phyloP scores from a whole-genome alignment of 257 asterid genomes.

The Przewalskia tangutica region DNA sequence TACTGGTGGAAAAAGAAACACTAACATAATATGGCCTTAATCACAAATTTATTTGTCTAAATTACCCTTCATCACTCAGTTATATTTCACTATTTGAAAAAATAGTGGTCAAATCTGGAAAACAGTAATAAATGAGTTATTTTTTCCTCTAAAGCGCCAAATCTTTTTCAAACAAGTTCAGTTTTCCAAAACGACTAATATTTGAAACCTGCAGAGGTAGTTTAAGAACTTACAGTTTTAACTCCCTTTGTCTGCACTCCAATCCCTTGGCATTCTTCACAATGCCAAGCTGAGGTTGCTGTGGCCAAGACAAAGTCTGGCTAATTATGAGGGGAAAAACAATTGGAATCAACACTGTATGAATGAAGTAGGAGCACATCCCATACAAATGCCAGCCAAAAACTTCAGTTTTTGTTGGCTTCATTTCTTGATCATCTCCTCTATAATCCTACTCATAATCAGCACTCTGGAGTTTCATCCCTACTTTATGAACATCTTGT shows the following conservation, averaged over 20 bases:
- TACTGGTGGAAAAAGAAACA: too few species aligned
- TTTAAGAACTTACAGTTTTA: conserved; percentile 47
- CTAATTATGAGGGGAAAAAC: conserved; percentile 70
- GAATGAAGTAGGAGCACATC: conserved; percentile 73
- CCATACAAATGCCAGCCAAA: conserved; percentile 67
- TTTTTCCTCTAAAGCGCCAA: not conserved
- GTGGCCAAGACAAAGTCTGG: conserved; percentile 50
- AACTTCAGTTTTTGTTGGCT: conserved; percentile 56
- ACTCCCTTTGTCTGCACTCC: conserved; percentile 42
- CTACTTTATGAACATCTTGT: conserved; percentile 33
- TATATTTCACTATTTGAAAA: not conserved
- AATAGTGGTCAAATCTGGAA: not conserved
- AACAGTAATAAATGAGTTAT: not conserved
- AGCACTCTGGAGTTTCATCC: conserved; percentile 38
- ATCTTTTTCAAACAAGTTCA: not conserved
- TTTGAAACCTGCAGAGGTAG: not conserved
- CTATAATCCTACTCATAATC: conserved; percentile 19
- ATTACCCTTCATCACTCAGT: not conserved
- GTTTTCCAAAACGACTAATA: not conserved
- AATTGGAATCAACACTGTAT: conserved; percentile 62
- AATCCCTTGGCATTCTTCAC: conserved; percentile 39
- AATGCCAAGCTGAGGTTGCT: conserved; percentile 58
- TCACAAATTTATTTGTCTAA: not conserved
- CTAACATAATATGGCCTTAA: not conserved
- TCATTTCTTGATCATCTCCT: conserved; percentile 29